A percentile compares a stretch with the other conserved stretches of the same genome.
Evolutionary conservation across 176 grass and related monocot species (phyloP).

Genomic region (Hordeum vulgare): MorexV3_pseudomolecules_assembly NC_058523.1:477004375-477004874

Average conservation of each 20-base stretch:
- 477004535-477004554: neutral
- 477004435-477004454: neutral
- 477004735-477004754: constrained; percentile 85
- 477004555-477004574: neutral
- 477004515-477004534: neutral
- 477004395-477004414: constrained; percentile 81
- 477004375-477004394: constrained; percentile 77
- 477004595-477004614: neutral
- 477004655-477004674: neutral
- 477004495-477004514: neutral
- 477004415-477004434: neutral
- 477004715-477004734: constrained; percentile 96
- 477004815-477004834: constrained; percentile 82
- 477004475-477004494: neutral
- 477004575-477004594: neutral
- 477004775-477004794: constrained; percentile 67
- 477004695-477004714: constrained; percentile 23
- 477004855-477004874: constrained; percentile 70
- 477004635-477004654: neutral
- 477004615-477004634: neutral
- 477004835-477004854: constrained; percentile 99
- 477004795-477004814: constrained; percentile 61
- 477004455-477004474: neutral
- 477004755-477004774: constrained; percentile 84
- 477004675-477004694: neutral